Evolutionary conservation across 2,329 filamentous ascomycete genomes (phyloP), one percentile per base, ranked within the genome.

Genomic region (Bipolaris gigantea): DNA sequence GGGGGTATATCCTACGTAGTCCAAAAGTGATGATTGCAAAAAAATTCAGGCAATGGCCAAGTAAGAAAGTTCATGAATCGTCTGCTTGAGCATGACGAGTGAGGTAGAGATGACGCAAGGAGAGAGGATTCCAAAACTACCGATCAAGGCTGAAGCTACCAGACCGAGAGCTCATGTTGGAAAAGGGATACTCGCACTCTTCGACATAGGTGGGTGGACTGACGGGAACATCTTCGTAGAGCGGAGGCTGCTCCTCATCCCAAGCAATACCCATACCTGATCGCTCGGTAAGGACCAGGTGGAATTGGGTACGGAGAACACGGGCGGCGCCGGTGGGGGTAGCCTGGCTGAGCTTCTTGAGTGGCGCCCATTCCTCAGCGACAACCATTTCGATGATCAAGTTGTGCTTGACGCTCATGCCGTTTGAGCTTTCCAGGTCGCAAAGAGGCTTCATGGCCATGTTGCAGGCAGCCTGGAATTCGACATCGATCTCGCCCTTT

Each of bases 351-450:
- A 85, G 86, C 69, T 88, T 85, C 59, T 88, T 89, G 69, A 84
- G 81, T 3, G 83, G 80, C 16, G 82, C 83, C 79, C 90, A 94
- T 74, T 97, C 93, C 75, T 97, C 92, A 2, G 90, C 89, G 19
- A 99, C 92, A 45, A 97, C 92, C 79, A 97, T 86, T 77, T 99
- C 93, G 53, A 97, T 83, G 67, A 96, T 85, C 40, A 99, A 84
- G 69, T 88, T 87, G 79, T 99, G 93, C 47, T 85, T 86, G 53
- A 96, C 85, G 66, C 89, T 86, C 62, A 91, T 86, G 48, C 91
- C 91, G 66, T 88, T 87, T 46, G 82, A 77, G 50, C 88, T 84
- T 65, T 89, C 88, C 70, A 89, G 82, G 70, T 95, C 90, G 78
- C 92, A 96, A 21, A 88, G 83, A 34, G 89, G 88, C 70, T 87